Percentiles rank a stretch among this genome's conserved stretches.
Evolutionary conservation across 1,284 basidiomycete genomes (phyloP).

Genomic region (Cutaneotrichosporon sp.): DNA sequence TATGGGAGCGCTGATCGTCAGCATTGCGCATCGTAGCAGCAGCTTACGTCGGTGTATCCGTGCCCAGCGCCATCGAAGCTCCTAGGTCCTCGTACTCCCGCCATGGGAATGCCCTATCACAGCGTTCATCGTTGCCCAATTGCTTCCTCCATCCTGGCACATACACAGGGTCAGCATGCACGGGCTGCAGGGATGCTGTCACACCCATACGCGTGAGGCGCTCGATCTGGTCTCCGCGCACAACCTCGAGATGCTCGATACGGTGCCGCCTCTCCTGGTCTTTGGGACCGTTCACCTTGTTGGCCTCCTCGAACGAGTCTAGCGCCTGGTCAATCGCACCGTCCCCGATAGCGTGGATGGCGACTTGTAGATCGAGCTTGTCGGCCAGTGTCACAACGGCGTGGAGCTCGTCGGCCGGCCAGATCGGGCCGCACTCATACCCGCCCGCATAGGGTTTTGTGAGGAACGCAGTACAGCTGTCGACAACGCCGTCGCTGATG

Average conservation of each 20-base stretch:
- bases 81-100: slow-evolving; percentile 24
- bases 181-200: slow-evolving; percentile 29
- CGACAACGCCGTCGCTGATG: slow-evolving; percentile 34
- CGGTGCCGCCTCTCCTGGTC: slow-evolving; percentile 25
- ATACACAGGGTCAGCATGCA: slow-evolving; percentile 32
- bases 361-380: slow-evolving; percentile 27
- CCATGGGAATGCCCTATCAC: slow-evolving; percentile 28
- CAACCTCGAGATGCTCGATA: slow-evolving; percentile 35
- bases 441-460: slow-evolving; percentile 28
- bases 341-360: slow-evolving; percentile 34
- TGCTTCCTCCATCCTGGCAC: slow-evolving; percentile 23
- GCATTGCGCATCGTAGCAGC: too few relatives aligned
- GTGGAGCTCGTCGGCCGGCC: slow-evolving; percentile 22
- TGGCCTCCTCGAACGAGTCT: slow-evolving; percentile 26
- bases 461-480: slow-evolving; percentile 32
- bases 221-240: slow-evolving; percentile 18
- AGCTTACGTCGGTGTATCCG: slow-evolving; percentile 35
- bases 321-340: slow-evolving; percentile 30
- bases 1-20: slow-evolving; percentile 26
- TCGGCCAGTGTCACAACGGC: slow-evolving; percentile 27
- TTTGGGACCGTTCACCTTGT: slow-evolving; percentile 16
- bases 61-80: slow-evolving; percentile 26
- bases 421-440: slow-evolving; percentile 24
- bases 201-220: slow-evolving; percentile 25
- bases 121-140: slow-evolving; percentile 25